Conservation (phyloP, 2,329 filamentous ascomycete genomes). For the Lecanicillium sp. region DNA sequence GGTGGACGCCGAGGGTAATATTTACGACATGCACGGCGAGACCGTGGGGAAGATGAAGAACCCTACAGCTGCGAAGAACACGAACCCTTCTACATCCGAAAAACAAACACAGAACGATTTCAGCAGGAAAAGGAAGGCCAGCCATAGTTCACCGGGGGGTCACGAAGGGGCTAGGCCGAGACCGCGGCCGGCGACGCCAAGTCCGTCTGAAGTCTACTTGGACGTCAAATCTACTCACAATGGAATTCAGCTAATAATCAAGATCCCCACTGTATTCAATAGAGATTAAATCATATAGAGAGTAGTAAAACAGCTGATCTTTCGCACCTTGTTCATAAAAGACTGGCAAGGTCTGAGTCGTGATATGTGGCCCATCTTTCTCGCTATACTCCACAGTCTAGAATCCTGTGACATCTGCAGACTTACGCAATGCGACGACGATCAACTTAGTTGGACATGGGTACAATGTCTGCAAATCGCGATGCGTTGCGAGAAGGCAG, state of each 20-base stretch:
- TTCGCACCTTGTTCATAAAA: too few species aligned
- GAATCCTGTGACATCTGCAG: too few species aligned
- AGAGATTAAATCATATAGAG: conserved; percentile 13
- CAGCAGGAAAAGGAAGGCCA: conserved; percentile 1
- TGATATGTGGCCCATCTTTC: too few species aligned
- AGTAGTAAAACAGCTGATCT: not conserved
- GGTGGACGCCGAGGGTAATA: conserved; percentile 50
- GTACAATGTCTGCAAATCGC: too few species aligned
- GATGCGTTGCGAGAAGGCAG: not conserved
- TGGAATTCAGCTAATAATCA: conserved; percentile 49
- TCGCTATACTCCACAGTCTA: too few species aligned
- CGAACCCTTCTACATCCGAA: not conserved
- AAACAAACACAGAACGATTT: not conserved
- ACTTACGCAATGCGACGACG: too few species aligned
- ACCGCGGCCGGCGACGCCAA: conserved; percentile 30
- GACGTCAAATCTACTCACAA: conserved; percentile 51
- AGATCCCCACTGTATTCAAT: conserved; percentile 49
- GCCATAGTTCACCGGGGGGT: not conserved
- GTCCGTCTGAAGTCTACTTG: conserved; percentile 46
- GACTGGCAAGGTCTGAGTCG: too few species aligned
- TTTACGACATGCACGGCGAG: conserved; percentile 48
- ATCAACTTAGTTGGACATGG: too few species aligned
- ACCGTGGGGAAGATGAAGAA: conserved; percentile 55
- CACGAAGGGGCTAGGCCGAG: conserved; percentile 22
- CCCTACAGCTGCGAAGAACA: conserved; percentile 13